These are phyloP conservation scores for Hemerocallis citrina DNA, from an alignment of 106 monocot species.

Conservation along the genomic window DNA sequence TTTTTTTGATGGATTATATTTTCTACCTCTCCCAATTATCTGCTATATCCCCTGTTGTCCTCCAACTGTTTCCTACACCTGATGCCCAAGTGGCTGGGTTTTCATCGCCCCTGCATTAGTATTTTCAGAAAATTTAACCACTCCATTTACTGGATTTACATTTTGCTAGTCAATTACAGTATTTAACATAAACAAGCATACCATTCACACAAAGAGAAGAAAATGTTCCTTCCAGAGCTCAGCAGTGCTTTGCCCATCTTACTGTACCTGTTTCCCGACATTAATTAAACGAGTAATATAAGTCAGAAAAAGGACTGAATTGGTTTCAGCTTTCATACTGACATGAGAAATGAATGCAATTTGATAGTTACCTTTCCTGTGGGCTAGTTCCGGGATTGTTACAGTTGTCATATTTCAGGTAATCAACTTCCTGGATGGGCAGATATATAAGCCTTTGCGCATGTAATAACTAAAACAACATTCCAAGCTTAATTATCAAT, in stretches of 20 bases:
- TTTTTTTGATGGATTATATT: not conserved
- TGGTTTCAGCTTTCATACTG: not conserved
- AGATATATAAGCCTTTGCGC: no score
- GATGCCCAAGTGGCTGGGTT: constrained; percentile 84
- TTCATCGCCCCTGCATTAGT: constrained; percentile 51
- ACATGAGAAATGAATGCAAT: not conserved
- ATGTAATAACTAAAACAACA: not conserved
- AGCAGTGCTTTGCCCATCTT: constrained; percentile 75
- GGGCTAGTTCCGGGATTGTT: constrained; percentile 28
- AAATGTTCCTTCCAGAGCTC: constrained; percentile 60
- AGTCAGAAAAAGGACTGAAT: no score
- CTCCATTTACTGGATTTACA: not conserved
- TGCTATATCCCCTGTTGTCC: constrained; percentile 78
- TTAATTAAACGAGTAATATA: not conserved
- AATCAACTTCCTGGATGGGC: constrained; percentile 69
- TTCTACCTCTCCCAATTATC: constrained; percentile 86
- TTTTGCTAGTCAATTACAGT: not conserved
- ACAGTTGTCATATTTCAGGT: constrained; percentile 94
- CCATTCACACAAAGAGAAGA: constrained; percentile 97
- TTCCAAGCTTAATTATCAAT: no score
- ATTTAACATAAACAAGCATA: constrained; percentile 10
- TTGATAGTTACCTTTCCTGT: constrained; percentile 36
- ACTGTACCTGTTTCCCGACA: constrained; percentile 36
- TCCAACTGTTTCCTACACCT: constrained; percentile 82
- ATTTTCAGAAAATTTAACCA: not conserved